A percentile compares a stretch with the other conserved stretches of the same genome.
Conservation (phyloP, 2,329 filamentous ascomycete species). For the Phyllosticta ampelicida region DNA sequence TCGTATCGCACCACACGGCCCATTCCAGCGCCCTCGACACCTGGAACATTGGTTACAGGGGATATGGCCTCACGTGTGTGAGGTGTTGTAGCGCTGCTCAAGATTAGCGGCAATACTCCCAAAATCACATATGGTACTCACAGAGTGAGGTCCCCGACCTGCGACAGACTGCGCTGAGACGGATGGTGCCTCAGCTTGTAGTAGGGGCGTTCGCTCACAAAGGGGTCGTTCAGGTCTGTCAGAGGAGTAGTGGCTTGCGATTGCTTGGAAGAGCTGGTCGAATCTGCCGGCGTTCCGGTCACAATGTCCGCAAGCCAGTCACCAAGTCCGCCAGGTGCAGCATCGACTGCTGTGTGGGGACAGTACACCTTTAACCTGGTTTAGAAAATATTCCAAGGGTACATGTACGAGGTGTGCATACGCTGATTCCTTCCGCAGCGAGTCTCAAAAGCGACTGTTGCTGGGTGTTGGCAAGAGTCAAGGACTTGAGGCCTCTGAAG, state of each 20-base stretch:
- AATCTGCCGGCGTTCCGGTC: constrained; percentile 40
- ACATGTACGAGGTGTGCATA: constrained; percentile 10
- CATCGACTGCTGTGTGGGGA: constrained; percentile 90
- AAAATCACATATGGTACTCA: not conserved
- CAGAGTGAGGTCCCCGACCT: constrained; percentile 3
- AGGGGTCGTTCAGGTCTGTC: constrained; percentile 17
- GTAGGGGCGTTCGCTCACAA: constrained; percentile 15
- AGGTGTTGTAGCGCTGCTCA: not conserved
- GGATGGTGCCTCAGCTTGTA: constrained; percentile 39
- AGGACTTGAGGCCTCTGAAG: constrained; percentile 80
- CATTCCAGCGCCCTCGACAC: constrained; percentile 42
- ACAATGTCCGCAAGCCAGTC: constrained; percentile 91
- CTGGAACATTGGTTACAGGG: constrained; percentile 25
- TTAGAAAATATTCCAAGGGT: not conserved
- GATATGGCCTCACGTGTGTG: constrained; percentile 46
- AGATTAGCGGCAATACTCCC: not conserved
- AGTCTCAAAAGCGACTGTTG: constrained; percentile 76
- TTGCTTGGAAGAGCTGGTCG: constrained; percentile 11
- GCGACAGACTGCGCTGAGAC: constrained; percentile 24
- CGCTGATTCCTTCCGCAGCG: constrained; percentile 76
- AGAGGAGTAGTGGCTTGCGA: not conserved
- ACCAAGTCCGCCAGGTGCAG: constrained; percentile 72
- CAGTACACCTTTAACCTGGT: constrained; percentile 54
- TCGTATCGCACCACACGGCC: constrained; percentile 49
- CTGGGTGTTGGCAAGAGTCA: constrained; percentile 76